phyloP scores from a whole-genome alignment of 2,329 filamentous ascomycete species.

The Phialocephala subalpina region DNA sequence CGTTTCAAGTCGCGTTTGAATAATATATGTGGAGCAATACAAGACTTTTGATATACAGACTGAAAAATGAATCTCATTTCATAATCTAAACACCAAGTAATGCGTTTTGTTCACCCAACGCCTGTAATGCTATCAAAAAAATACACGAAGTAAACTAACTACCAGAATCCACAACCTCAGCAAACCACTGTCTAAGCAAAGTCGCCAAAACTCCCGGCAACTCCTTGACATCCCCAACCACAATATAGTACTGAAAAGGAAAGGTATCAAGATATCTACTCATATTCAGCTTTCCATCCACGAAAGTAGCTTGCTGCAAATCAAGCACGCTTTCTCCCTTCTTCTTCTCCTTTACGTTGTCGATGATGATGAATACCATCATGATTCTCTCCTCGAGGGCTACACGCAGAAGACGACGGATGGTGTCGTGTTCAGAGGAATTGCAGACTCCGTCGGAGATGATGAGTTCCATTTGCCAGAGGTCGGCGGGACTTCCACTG shows the following conservation, averaged over 20 bases:
- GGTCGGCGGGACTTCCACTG: constrained; percentile 65
- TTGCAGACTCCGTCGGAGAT: constrained; percentile 95
- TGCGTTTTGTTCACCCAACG: neutral
- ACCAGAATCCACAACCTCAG: constrained; percentile 59
- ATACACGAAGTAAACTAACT: neutral
- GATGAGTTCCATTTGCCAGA: constrained; percentile 95
- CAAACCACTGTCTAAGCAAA: constrained; percentile 95
- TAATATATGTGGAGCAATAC: no score
- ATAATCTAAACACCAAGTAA: constrained; percentile 5
- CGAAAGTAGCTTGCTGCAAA: constrained; percentile 86
- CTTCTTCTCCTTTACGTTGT: constrained; percentile 63
- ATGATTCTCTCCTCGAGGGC: constrained; percentile 95
- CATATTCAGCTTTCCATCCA: constrained; percentile 75
- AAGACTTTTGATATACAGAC: no score
- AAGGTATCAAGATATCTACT: constrained; percentile 94
- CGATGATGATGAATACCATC: constrained; percentile 97
- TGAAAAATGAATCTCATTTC: neutral
- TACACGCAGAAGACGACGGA: constrained; percentile 82
- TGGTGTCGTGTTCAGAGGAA: constrained; percentile 78
- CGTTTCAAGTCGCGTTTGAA: no score
- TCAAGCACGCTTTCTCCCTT: constrained; percentile 79
- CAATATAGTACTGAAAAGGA: constrained; percentile 95
- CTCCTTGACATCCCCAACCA: constrained; percentile 91
- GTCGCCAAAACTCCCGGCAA: constrained; percentile 88
- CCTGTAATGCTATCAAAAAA: neutral